Conservation (phyloP, 495 filamentous ascomycete species). For the Rhypophila decipiens region DNA sequence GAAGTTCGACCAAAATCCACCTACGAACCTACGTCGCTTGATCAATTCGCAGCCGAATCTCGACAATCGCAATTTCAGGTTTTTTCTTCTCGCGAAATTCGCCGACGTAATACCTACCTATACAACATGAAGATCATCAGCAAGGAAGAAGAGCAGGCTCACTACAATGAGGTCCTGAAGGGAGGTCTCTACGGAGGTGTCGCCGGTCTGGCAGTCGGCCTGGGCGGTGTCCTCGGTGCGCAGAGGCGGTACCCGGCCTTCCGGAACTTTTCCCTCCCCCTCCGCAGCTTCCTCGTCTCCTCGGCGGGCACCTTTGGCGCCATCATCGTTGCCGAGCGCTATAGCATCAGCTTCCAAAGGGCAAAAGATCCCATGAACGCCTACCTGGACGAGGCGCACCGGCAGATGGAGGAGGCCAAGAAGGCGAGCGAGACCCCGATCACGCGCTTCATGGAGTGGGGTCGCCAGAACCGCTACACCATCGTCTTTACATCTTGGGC, state of each 20-base stretch:
- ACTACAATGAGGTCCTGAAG: conserved; percentile 61
- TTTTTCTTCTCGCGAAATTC: too few relatives aligned
- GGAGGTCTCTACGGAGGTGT: conserved; percentile 68
- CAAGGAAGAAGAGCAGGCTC: conserved; percentile 76
- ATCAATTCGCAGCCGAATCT: too few relatives aligned
- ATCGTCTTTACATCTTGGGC: conserved; percentile 85
- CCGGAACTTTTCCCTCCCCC: conserved; percentile 73
- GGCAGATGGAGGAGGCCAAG: conserved; percentile 35
- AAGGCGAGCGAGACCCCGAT: conserved; percentile 39
- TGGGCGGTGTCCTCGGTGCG: conserved; percentile 56
- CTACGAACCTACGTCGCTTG: too few relatives aligned
- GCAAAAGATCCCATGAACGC: conserved; percentile 55
- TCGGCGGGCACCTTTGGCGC: conserved; percentile 75
- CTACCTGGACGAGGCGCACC: conserved; percentile 58
- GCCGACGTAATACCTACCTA: too few relatives aligned
- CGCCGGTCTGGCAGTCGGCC: conserved; percentile 57
- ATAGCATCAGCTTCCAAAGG: conserved; percentile 67
- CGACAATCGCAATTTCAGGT: too few relatives aligned
- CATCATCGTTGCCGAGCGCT: conserved; percentile 81
- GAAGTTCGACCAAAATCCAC: too few relatives aligned
- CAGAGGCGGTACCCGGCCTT: conserved; percentile 62
- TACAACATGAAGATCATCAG: conserved; percentile 84
- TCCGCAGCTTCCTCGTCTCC: conserved; percentile 85
- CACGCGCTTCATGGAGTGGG: conserved; percentile 49
- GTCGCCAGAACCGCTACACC: conserved; percentile 75